phyloP scores from a whole-genome alignment of 2,329 filamentous ascomycete genomes.

The Tolypocladium album region DNA sequence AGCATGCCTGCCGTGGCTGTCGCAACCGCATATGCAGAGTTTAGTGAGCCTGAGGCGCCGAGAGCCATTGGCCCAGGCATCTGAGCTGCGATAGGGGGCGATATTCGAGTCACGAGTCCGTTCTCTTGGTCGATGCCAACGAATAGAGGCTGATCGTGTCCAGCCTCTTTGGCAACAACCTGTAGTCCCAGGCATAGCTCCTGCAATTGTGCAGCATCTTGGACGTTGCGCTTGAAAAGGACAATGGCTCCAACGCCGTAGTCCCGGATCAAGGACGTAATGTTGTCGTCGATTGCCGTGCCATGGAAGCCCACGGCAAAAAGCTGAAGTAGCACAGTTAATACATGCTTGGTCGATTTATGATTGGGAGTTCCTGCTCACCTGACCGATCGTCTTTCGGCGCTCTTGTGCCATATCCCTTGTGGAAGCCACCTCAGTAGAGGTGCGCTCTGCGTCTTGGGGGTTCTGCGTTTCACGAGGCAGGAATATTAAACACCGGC shows the following conservation, averaged over 20 bases:
- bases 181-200: constrained; percentile 12
- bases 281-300: constrained; percentile 9
- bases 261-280: constrained; percentile 12
- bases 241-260: constrained; percentile 15
- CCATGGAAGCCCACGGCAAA: constrained; percentile 16
- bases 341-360: background rate
- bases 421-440: background rate
- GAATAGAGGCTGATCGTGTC: constrained; percentile 13
- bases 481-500: background rate
- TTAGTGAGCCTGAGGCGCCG: constrained; percentile 9
- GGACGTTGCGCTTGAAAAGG: constrained; percentile 15
- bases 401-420: background rate
- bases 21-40: constrained; percentile 7
- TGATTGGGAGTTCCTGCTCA: background rate
- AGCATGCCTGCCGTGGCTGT: constrained; percentile 11
- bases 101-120: constrained; percentile 14
- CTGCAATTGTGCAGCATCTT: constrained; percentile 9
- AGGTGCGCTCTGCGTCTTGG: background rate
- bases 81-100: constrained; percentile 12
- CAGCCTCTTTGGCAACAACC: constrained; percentile 11
- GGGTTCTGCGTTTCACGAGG: background rate
- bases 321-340: constrained; percentile 6
- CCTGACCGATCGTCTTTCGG: constrained; percentile 2
- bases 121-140: constrained; percentile 17
- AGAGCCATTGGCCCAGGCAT: constrained; percentile 14